phyloP scores from a whole-genome alignment of 1,284 basidiomycete genomes.

The Malassezia sp. region DNA sequence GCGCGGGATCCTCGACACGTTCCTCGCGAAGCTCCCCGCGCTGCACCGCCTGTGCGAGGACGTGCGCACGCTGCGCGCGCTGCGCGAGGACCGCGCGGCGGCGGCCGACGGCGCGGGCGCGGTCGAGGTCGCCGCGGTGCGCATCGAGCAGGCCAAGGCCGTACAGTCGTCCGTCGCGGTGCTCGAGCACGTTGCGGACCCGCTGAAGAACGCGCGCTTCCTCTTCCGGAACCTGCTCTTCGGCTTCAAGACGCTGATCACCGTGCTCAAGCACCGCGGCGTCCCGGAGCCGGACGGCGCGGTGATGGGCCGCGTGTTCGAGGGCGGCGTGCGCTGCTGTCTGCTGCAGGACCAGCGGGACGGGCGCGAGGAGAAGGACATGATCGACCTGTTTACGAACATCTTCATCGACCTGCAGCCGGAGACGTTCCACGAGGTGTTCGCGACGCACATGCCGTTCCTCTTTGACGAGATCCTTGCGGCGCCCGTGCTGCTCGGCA shows the following conservation, averaged over 20 bases:
- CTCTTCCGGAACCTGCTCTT: conserved; percentile 81
- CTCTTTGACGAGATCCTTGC: conserved; percentile 46
- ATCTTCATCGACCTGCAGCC: conserved; percentile 49
- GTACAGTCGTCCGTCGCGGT: conserved; percentile 47
- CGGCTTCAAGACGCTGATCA: conserved; percentile 73
- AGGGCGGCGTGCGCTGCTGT: conserved; percentile 72
- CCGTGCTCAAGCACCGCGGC: conserved; percentile 67
- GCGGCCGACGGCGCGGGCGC: conserved; percentile 21
- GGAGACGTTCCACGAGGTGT: conserved; percentile 43
- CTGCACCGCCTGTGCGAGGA: conserved; percentile 51
- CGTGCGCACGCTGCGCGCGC: conserved; percentile 3
- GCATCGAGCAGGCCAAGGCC: conserved; percentile 49
- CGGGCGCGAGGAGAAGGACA: conserved; percentile 68
- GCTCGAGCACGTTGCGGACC: conserved; percentile 47
- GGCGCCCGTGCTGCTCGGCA: conserved; percentile 68
- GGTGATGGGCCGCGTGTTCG: conserved; percentile 74
- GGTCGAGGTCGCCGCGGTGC: conserved; percentile 19
- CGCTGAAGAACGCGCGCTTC: conserved; percentile 56
- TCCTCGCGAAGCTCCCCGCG: conserved; percentile 73
- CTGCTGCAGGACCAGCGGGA: conserved; percentile 63
- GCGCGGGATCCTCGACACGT: conserved; percentile 66
- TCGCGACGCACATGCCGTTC: conserved; percentile 35
- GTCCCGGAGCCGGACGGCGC: conserved; percentile 73
- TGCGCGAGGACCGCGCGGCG: conserved; percentile 14
- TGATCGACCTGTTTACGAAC: conserved; percentile 68